Evolutionary conservation across 1,139 yeast species (phyloP), one percentile per base, ranked within the genome.

Genomic region (Hansenula lynferdii): DNA sequence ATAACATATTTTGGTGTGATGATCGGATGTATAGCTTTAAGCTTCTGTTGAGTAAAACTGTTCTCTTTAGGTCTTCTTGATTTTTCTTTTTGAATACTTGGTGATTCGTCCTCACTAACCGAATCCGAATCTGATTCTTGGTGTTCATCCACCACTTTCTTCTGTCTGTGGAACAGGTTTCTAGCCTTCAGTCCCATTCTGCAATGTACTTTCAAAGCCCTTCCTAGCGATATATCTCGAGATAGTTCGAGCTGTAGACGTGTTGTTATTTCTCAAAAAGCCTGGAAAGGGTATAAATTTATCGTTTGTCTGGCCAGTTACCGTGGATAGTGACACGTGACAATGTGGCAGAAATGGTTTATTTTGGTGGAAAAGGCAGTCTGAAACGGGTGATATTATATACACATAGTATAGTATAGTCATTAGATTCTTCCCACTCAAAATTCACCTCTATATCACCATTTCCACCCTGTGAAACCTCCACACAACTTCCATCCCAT

Each of bases 1-100:
- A 92, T 75, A 30, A 90, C 95, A 5, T 94, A 84, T 56, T 76
- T 81, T 17, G 97, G 97, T 0, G 97, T 90, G 50, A 90, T 72
- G 38, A 92, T 92, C 2, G 97, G 97, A 56, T 72, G 73, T 44
- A 72, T 61, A 1, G 84, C 78, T 37, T 65, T 69, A 36, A 79
- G 57, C 42, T 74, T 61, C 51, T 79, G 85, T 49, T 79, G 94
- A 37, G 86, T 75, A 55, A 84, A 84, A 17, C 77, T 76, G 55
- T 75, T 80, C 38, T 65, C 57, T 34, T 51, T 54, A 14, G 86
- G 86, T 54, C 72, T 72, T 62, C 54, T 70, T 69, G 39, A 61
- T 62, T 48, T 65, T 62, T 37, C 50, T 34, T 48, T 48, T 19
- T 42, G 43, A 5, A 60, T 58, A 18, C 52, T 49, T 28, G 57